A percentile compares a stretch with the other conserved stretches of the same genome.
These are phyloP conservation scores for Pichia deserticola DNA, from an alignment of 805 yeast genomes.

Conservation along the genomic window DNA sequence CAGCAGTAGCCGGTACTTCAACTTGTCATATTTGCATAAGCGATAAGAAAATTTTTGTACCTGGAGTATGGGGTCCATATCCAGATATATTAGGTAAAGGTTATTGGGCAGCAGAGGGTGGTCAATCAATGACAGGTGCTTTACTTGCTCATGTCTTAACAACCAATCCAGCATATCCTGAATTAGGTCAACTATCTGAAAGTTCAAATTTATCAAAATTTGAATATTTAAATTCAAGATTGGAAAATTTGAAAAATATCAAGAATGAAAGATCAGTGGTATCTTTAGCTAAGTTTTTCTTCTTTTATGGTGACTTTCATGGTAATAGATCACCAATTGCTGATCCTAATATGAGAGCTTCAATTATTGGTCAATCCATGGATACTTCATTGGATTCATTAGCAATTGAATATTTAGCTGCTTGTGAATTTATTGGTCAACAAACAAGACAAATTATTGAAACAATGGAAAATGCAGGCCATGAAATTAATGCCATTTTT, in stretches of 20 bases:
- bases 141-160: constrained; percentile 79
- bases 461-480: constrained; percentile 76
- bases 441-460: constrained; percentile 95
- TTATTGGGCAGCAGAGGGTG: constrained; percentile 96
- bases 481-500: constrained; percentile 64
- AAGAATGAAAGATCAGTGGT: constrained; percentile 64
- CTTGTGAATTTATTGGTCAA: constrained; percentile 95
- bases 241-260: constrained; percentile 57
- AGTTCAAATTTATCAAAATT: constrained; percentile 67
- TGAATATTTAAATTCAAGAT: constrained; percentile 69
- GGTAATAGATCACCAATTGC: constrained; percentile 98
- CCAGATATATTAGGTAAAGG: constrained; percentile 86
- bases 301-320: constrained; percentile 93
- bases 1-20: constrained; percentile 98
- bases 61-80: constrained; percentile 99
- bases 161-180: constrained; percentile 81
- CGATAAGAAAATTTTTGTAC: constrained; percentile 76
- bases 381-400: constrained; percentile 78
- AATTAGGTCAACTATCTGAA: constrained; percentile 60
- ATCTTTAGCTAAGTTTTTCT: constrained; percentile 72
- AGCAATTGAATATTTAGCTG: constrained; percentile 82
- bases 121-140: constrained; percentile 97
- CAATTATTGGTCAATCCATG: constrained; percentile 89
- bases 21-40: constrained; percentile 93
- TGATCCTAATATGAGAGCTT: constrained; percentile 87